phyloP scores from a whole-genome alignment of 2,329 filamentous ascomycete genomes.

The Aurifilum marmelostoma region DNA sequence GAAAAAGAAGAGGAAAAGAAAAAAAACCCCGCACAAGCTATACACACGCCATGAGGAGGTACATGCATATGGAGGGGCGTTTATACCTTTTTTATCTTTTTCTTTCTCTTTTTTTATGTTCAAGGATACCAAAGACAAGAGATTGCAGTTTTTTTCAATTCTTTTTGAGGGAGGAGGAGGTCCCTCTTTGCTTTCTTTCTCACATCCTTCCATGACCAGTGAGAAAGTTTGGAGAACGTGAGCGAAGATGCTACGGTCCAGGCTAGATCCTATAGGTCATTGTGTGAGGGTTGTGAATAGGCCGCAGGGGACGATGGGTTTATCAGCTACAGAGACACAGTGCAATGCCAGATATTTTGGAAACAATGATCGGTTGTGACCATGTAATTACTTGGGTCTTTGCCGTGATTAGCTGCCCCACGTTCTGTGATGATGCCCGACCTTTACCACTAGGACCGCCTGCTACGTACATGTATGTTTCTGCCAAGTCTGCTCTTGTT shows the following conservation, averaged over 20 bases:
- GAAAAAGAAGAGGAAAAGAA: neutral
- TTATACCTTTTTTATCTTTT: conserved; percentile 5
- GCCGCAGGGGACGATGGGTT: neutral
- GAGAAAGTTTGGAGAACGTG: neutral
- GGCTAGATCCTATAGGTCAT: neutral
- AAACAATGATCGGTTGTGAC: neutral
- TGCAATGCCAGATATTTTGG: neutral
- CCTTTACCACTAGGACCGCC: neutral
- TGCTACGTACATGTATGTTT: neutral
- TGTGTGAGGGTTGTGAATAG: neutral
- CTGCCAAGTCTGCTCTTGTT: neutral
- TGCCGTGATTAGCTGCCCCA: neutral
- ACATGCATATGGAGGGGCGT: conserved; percentile 9
- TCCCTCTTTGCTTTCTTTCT: neutral
- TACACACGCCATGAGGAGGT: neutral
- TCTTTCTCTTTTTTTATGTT: conserved; percentile 3
- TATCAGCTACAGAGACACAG: neutral
- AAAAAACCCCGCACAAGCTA: conserved; percentile 1
- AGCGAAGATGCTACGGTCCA: neutral
- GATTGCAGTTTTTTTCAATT: neutral
- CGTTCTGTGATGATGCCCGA: neutral
- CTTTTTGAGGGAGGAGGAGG: neutral
- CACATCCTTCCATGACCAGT: neutral
- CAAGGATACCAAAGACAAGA: conserved; percentile 6
- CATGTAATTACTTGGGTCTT: neutral